These are phyloP conservation scores for Chrysoporthe puriensis DNA, from an alignment of 2,329 filamentous ascomycete species.

Conservation along the genomic window DNA sequence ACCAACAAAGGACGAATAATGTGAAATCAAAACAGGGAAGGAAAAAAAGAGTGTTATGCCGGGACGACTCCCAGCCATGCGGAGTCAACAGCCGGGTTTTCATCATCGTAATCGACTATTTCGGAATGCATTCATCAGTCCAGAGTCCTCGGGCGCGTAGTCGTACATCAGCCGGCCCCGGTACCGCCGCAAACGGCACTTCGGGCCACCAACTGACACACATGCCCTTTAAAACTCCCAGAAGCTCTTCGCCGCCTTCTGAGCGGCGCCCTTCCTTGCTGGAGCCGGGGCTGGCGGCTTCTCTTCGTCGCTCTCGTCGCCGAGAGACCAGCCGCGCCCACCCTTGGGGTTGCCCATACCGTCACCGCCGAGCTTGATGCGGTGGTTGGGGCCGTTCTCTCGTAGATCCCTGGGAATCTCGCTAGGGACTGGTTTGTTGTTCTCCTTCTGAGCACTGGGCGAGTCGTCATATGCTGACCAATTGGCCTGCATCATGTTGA, in stretches of 20 bases:
- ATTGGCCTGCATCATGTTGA: conserved; percentile 73
- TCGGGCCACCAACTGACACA: conserved; percentile 4
- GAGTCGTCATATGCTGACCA: conserved; percentile 62
- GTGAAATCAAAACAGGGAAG: not conserved
- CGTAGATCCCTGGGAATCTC: conserved; percentile 24
- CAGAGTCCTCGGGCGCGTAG: conserved; percentile 14
- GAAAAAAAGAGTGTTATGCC: not conserved
- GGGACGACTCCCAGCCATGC: not conserved
- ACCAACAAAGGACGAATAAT: not conserved
- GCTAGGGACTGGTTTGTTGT: conserved; percentile 43
- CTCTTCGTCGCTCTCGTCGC: conserved; percentile 52
- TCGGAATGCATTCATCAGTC: conserved; percentile 37
- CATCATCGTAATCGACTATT: conserved; percentile 41
- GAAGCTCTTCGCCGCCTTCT: conserved; percentile 43
- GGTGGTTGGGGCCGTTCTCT: conserved; percentile 37
- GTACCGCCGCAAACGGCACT: conserved; percentile 5
- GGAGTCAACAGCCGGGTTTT: conserved; percentile 22
- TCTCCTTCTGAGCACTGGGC: conserved; percentile 56
- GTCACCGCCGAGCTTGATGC: conserved; percentile 59
- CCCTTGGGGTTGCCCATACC: conserved; percentile 68
- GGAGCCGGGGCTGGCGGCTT: conserved; percentile 41
- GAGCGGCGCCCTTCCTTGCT: conserved; percentile 44
- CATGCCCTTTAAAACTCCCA: conserved; percentile 50
- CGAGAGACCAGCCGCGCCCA: conserved; percentile 62
- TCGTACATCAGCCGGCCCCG: not conserved